Evolutionary conservation across 768 basidiomycete species (phyloP).

Genomic region (Leccinellum albellum): DNA sequence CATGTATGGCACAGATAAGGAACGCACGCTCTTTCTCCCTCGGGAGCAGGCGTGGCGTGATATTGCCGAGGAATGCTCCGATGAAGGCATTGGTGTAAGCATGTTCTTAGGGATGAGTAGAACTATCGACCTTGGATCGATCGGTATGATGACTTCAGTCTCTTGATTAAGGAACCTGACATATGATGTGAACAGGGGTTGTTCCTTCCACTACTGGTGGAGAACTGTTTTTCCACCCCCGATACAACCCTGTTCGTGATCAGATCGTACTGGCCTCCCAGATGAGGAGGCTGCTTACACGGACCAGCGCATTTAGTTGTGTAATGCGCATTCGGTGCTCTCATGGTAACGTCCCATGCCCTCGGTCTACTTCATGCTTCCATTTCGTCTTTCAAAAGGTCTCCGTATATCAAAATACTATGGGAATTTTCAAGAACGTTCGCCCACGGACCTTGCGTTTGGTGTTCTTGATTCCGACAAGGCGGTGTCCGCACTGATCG

Average conservation of each 20-base stretch:
- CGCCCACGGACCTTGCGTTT: conserved; percentile 72
- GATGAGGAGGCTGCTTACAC: conserved; percentile 58
- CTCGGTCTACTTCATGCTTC: conserved; percentile 4
- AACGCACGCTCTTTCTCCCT: conserved; percentile 73
- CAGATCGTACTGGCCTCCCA: conserved; percentile 67
- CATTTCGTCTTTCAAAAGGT: conserved; percentile 36
- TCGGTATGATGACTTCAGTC: conserved; percentile 47
- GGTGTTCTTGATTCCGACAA: conserved; percentile 81
- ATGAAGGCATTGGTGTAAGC: conserved; percentile 86
- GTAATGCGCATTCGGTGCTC: conserved; percentile 81
- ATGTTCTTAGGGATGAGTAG: conserved; percentile 80
- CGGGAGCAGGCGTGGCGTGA: conserved; percentile 78
- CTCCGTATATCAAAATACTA: conserved; percentile 61
- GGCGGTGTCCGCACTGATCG: conserved; percentile 68
- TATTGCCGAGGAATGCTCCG: conserved; percentile 83
- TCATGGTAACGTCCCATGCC: conserved; percentile 49
- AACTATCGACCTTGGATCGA: conserved; percentile 82
- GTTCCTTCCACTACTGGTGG: conserved; percentile 80
- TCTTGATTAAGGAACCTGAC: conserved; percentile 7
- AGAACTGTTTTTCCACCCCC: conserved; percentile 86
- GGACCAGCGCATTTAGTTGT: conserved; percentile 78
- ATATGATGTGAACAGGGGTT: conserved; percentile 39
- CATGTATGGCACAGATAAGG: conserved; percentile 81
- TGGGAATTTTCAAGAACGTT: conserved; percentile 68
- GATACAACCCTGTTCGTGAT: conserved; percentile 75